These are phyloP conservation scores for Saccharomycopsis crataegensis DNA, from an alignment of 1,139 yeast species.

Conservation along the genomic window DNA sequence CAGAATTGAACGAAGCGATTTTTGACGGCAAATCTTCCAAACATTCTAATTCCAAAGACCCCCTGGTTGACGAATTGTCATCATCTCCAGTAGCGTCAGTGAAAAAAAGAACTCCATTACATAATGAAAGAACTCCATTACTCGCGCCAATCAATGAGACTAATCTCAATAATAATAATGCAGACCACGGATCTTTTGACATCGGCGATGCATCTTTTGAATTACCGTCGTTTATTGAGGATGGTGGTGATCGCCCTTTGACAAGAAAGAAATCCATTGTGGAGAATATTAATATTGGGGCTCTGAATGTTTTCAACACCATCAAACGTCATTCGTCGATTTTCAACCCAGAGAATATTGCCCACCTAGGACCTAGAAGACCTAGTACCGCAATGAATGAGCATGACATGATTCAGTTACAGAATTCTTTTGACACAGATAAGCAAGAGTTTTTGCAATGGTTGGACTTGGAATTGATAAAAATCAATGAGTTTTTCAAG, in stretches of 20 bases:
- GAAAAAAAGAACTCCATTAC: not conserved
- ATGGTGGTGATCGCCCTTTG: conserved; percentile 14
- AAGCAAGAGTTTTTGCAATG: conserved; percentile 46
- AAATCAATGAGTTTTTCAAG: conserved; percentile 54
- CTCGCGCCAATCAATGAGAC: conserved; percentile 14
- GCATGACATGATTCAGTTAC: conserved; percentile 20
- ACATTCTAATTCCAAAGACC: no score
- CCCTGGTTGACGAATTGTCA: not conserved
- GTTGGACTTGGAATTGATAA: conserved; percentile 51
- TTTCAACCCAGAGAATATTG: conserved; percentile 2
- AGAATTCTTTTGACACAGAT: conserved; percentile 26
- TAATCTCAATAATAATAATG: conserved; percentile 8
- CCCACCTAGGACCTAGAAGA: not conserved
- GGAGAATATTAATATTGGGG: conserved; percentile 10
- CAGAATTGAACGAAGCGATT: no score
- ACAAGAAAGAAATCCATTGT: conserved; percentile 21
- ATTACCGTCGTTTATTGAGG: no score
- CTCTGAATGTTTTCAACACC: conserved; percentile 16
- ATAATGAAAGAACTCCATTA: conserved; percentile 24
- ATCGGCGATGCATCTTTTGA: no score
- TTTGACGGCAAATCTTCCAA: no score
- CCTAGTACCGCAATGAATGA: not conserved
- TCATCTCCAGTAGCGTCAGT: conserved; percentile 5
- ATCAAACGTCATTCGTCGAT: conserved; percentile 19
- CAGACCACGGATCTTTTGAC: no score